phyloP scores from a whole-genome alignment of 495 filamentous ascomycete genomes.

The Achaetomiella virescens region DNA sequence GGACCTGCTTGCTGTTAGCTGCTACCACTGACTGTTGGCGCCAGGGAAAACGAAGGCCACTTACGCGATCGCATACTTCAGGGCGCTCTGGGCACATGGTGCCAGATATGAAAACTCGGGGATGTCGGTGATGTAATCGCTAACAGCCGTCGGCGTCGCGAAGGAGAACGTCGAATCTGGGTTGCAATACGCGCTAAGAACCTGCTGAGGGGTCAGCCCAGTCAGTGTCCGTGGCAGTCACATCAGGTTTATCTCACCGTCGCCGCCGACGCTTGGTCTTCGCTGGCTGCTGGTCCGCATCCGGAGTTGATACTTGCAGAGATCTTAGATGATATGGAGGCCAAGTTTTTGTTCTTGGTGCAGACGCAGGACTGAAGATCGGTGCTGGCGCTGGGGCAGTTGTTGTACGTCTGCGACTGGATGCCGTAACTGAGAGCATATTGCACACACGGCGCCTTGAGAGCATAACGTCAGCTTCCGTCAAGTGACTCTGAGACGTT shows the following conservation, averaged over 20 bases:
- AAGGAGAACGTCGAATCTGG: slow-evolving; percentile 32
- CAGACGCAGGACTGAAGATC: slow-evolving; percentile 45
- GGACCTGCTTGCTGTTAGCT: slow-evolving; percentile 24
- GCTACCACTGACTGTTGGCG: background rate
- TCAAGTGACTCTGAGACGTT: background rate
- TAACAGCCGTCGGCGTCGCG: slow-evolving; percentile 34
- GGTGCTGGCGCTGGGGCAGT: slow-evolving; percentile 36
- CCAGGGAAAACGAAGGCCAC: slow-evolving; percentile 4
- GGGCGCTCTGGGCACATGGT: slow-evolving; percentile 36
- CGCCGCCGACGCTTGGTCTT: slow-evolving; percentile 39
- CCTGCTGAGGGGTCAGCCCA: slow-evolving; percentile 6
- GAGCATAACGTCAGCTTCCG: background rate
- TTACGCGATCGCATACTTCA: slow-evolving; percentile 36
- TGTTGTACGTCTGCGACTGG: slow-evolving; percentile 32
- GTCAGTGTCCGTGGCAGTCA: background rate
- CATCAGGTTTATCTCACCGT: slow-evolving; percentile 24
- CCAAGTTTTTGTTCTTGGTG: slow-evolving; percentile 43
- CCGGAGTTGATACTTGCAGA: slow-evolving; percentile 33
- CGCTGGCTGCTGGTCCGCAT: slow-evolving; percentile 40
- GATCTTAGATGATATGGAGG: slow-evolving; percentile 32
- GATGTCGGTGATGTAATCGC: slow-evolving; percentile 43
- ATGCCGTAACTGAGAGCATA: slow-evolving; percentile 37
- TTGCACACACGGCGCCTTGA: slow-evolving; percentile 43
- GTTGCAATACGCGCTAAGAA: slow-evolving; percentile 42
- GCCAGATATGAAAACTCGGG: slow-evolving; percentile 37